phyloP scores from a whole-genome alignment of 2,329 filamentous ascomycete genomes.

The Orbilia ellipsospora region DNA sequence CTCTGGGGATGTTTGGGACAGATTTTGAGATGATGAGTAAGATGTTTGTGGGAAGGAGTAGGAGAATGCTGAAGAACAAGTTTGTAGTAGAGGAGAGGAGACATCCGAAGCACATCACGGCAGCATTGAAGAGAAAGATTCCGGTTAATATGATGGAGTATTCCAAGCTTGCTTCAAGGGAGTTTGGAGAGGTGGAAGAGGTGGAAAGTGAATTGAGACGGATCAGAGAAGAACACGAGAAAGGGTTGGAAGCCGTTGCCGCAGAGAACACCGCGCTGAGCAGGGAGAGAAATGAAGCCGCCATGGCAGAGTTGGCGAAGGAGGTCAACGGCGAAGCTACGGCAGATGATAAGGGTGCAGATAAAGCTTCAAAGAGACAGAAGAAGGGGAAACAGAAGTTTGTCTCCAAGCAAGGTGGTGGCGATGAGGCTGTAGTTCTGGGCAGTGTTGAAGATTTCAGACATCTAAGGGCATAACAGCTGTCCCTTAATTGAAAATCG shows the following conservation, averaged over 20 bases:
- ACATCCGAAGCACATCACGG: constrained; percentile 72
- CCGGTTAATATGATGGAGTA: constrained; percentile 61
- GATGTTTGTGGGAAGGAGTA: constrained; percentile 77
- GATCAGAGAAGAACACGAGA: constrained; percentile 61
- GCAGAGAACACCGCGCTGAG: constrained; percentile 59
- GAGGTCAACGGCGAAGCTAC: constrained; percentile 43
- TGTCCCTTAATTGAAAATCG: no score
- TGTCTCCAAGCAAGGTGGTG: constrained; percentile 57
- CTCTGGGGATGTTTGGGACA: constrained; percentile 79
- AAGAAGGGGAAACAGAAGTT: constrained; percentile 60
- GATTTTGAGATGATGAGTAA: constrained; percentile 83
- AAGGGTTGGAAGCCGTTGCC: constrained; percentile 57
- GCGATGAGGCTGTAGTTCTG: constrained; percentile 51
- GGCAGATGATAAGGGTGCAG: constrained; percentile 57
- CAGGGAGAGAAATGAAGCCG: constrained; percentile 59
- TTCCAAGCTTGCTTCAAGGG: constrained; percentile 59
- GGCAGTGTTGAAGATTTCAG: constrained; percentile 54
- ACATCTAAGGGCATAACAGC: constrained; percentile 53
- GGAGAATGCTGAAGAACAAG: constrained; percentile 82
- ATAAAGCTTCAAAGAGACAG: constrained; percentile 51
- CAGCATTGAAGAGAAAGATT: constrained; percentile 68
- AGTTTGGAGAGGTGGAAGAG: constrained; percentile 60
- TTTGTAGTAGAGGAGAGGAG: constrained; percentile 81
- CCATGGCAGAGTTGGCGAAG: constrained; percentile 57
- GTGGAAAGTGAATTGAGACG: constrained; percentile 61